Percentiles rank a stretch among this genome's conserved stretches.
These are phyloP conservation scores for Anacardium occidentale DNA, from an alignment of 345 rosid genomes.

Conservation along the genomic window DNA sequence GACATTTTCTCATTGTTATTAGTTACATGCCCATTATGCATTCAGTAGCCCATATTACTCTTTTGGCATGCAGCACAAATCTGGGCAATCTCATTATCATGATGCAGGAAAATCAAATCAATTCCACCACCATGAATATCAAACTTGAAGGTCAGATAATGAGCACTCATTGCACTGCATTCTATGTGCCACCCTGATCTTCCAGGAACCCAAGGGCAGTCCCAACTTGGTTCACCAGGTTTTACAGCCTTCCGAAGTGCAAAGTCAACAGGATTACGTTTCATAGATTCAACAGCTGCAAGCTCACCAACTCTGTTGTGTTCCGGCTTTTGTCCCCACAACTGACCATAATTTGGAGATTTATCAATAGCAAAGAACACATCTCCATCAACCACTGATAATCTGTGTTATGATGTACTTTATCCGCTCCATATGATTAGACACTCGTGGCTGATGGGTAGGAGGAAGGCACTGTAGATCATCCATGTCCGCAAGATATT, in stretches of 20 bases:
- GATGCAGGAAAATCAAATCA: constrained; percentile 76
- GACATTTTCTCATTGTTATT: constrained; percentile 85
- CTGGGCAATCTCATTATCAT: constrained; percentile 91
- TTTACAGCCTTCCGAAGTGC: constrained; percentile 97
- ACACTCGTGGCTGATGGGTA: constrained; percentile 74
- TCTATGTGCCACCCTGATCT: constrained; percentile 99
- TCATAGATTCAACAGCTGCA: constrained; percentile 79
- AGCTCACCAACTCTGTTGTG: too few species aligned
- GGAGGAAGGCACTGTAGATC: constrained; percentile 80
- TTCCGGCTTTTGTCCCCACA: too few species aligned
- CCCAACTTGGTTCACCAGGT: constrained; percentile 88
- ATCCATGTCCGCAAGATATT: constrained; percentile 72
- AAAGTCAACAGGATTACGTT: constrained; percentile 85
- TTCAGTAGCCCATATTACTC: constrained; percentile 63
- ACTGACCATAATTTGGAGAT: too few species aligned
- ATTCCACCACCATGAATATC: constrained; percentile 92
- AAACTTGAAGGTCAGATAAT: constrained; percentile 59
- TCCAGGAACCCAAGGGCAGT: constrained; percentile 89
- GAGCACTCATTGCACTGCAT: constrained; percentile 98
- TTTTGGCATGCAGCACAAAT: constrained; percentile 69
- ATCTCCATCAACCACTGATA: constrained; percentile 84
- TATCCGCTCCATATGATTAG: constrained; percentile 75
- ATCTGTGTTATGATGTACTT: constrained; percentile 60
- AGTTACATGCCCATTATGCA: constrained; percentile 94
- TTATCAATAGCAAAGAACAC: too few species aligned